Base-by-base conservation (phyloP, 1,284 basidiomycete genomes). In the Rhodotorula sp. region DNA sequence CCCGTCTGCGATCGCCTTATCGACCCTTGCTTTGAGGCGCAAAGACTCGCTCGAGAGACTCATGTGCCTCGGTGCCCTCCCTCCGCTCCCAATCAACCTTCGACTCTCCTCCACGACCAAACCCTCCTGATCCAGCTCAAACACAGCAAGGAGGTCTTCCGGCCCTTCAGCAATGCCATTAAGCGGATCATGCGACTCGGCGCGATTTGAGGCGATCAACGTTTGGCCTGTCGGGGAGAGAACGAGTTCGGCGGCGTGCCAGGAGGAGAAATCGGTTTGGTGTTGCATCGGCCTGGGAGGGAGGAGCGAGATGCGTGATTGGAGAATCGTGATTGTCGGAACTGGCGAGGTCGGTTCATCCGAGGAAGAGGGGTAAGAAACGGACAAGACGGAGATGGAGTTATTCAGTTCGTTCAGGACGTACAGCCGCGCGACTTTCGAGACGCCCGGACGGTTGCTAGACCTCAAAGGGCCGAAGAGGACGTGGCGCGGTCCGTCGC, bases 401-500 rank as follows among this genome's bases (percentile, higher is more conserved):
- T 74, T 74, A 63, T 29, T 10, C 7, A 74, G 59, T 48, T 74
- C 73, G 68, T 74, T 72, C 39, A 70, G 55, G 52, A 72, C 64
- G 64, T 74, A 74, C 15, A 74, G 61, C 4, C 52, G 13, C 6
- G 66, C 34, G 2, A 60, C 58, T 11, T 46, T 30, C 10, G 32
- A 24, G 27, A 19, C 49, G 10, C 39, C 49, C 2, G 13, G 8
- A 19, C 34, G 9, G 1, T 6, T 22, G 19, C 39, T 44, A 17
- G 39, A 17, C 19, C 58, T 17, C 49, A 61, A 5, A 13, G 49
- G 49, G 8, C 32, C 34, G 54, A 70, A 72, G 10, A 72, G 34
- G 47, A 65, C 67, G 27, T 74, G 73, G 2, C 73, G 63, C 1
- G 73, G 73, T 27, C 73, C 73, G 53, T 47, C 47, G 13, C 57